Conservation (phyloP, 495 filamentous ascomycete genomes). For the Penicillium ucsense region DNA sequence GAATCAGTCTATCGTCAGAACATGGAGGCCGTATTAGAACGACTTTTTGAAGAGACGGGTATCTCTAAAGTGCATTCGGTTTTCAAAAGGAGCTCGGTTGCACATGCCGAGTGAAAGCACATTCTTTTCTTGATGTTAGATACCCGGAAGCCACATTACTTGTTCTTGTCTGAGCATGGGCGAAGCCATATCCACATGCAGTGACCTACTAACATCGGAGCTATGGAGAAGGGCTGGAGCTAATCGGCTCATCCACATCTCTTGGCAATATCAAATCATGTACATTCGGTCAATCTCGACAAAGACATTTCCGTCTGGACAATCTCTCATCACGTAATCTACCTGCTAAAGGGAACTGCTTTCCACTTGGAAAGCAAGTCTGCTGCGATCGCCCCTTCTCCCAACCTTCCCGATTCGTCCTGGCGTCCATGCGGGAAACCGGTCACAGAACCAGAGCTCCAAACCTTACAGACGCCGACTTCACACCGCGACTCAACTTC, state of each 20-base stretch:
- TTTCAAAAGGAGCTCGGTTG: no score
- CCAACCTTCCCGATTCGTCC: not conserved
- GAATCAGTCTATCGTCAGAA: no score
- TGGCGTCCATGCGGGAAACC: slow-evolving; percentile 1
- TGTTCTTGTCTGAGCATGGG: not conserved
- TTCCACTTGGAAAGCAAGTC: no score
- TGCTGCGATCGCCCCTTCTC: not conserved
- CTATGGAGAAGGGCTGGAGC: not conserved
- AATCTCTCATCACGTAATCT: no score
- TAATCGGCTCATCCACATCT: not conserved
- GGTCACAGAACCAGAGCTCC: not conserved
- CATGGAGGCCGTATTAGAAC: no score
- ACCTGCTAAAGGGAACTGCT: no score
- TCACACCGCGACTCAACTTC: not conserved
- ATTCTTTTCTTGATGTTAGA: no score
- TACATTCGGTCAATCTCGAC: not conserved
- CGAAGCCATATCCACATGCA: not conserved
- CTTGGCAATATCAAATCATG: not conserved
- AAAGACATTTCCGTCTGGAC: no score
- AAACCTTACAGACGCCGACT: not conserved
- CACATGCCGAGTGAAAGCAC: no score
- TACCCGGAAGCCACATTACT: not conserved
- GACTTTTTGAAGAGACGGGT: no score
- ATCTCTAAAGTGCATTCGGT: no score
- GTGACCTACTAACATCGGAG: not conserved